Evolutionary conservation across 2,329 filamentous ascomycete species (phyloP), one percentile per base, ranked within the genome.

Genomic region (Cladosporium sp.): DNA sequence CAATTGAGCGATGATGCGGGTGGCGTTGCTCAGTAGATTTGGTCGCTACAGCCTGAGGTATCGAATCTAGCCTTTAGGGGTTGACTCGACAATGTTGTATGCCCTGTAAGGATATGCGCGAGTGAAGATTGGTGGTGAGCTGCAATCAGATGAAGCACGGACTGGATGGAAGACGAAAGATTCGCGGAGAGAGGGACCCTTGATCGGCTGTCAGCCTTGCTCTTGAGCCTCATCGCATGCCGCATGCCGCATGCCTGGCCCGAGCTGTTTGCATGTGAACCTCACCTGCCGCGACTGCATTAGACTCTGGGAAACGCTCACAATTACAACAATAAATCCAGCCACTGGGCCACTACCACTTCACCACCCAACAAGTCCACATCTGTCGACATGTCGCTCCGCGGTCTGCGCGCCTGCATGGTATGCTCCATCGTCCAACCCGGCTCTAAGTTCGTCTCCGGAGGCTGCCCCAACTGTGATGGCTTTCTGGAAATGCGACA

Each of bases 401-500:
- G 91, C 72, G 85, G 88, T 69, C 81, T 95, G 61, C 91, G 93
- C 72, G 93, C 93, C 66, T 98, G 93, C 78, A 96, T 98, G 90
- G 89, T 97, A 62, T 98, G 93, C 82, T 92, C 89, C 51, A 87
- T 97, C 68, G 89, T 97, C 59, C 89, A 92, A 77, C 85, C 87
- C 35, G 43, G 58, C 32, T 67, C 92, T 86, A 86, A 88, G 70
- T 98, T 98, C 79, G 79, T 85, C 64, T 81, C 83, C 64, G 80
- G 87, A 67, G 93, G 93, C 61, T 98, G 93, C 68, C 93, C 93
- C 57, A 98, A 98, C 77, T 98, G 93, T 79, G 92, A 96, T 68
- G 83, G 87, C 46, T 88, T 95, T 70, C 85, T 98, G 54, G 85
- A 89, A 70, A 85, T 97, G 56, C 80, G 82, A 59, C 84, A 85